These are phyloP conservation scores for Trichosporon asahii DNA, from an alignment of 1,284 basidiomycete genomes.

Conservation along the genomic window DNA sequence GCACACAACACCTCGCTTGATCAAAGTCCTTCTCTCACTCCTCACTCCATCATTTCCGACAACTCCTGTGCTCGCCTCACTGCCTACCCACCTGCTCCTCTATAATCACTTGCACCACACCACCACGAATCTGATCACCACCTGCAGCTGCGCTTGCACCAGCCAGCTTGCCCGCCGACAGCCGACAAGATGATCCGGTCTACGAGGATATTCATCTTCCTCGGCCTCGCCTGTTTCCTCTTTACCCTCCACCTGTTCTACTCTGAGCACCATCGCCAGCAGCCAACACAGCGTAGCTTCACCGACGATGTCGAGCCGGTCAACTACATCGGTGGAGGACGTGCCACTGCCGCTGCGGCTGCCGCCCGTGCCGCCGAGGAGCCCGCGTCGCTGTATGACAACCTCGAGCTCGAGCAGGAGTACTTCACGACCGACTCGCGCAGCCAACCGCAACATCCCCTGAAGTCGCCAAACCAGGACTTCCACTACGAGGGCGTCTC, in stretches of 20 bases:
- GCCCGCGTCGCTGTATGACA: background rate
- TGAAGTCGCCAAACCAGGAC: constrained; percentile 16
- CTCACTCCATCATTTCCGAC: background rate
- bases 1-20: background rate
- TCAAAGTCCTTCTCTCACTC: background rate
- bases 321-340: background rate
- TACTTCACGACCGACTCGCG: background rate
- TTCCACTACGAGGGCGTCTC: constrained; percentile 16
- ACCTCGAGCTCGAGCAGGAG: constrained; percentile 1
- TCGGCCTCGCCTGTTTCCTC: constrained; percentile 3
- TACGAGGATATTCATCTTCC: background rate
- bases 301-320: background rate
- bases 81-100: background rate
- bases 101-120: background rate
- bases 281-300: background rate
- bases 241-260: constrained; percentile 1
- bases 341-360: background rate
- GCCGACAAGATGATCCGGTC: background rate
- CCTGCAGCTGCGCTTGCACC: constrained; percentile 3
- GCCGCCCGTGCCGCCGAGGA: background rate
- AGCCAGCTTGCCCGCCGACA: background rate
- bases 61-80: background rate
- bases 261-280: background rate
- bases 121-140: background rate
- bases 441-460: constrained; percentile 15